Percentiles rank a stretch among this genome's conserved stretches.
These are phyloP conservation scores for Spergularia marina DNA, from an alignment of 148 eudicot genomes.

Conservation along the genomic window DNA sequence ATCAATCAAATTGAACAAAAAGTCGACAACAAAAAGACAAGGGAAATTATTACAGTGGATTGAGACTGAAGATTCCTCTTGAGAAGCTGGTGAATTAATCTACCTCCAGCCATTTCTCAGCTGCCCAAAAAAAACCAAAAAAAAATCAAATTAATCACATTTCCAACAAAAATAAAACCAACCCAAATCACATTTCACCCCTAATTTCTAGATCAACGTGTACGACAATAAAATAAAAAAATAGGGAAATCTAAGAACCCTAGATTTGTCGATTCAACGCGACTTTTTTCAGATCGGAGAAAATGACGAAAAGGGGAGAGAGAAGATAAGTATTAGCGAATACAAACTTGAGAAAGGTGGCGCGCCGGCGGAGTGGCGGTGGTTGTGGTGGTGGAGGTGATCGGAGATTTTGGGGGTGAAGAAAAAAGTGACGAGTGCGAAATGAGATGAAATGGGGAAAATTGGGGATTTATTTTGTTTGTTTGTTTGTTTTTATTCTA, in stretches of 20 bases:
- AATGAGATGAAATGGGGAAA: neutral
- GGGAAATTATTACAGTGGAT: conserved; percentile 39
- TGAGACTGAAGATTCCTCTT: conserved; percentile 49
- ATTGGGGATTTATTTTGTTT: conserved; percentile 6
- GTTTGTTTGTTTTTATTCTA: conserved; percentile 6
- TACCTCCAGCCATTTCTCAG: conserved; percentile 61
- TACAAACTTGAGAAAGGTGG: neutral
- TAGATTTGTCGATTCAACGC: neutral
- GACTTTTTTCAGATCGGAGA: neutral
- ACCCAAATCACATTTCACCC: neutral
- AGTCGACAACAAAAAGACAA: neutral
- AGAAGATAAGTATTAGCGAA: neutral
- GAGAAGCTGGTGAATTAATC: conserved; percentile 57
- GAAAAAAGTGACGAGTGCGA: neutral
- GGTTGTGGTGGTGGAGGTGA: neutral
- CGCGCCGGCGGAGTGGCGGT: neutral
- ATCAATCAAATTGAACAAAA: neutral
- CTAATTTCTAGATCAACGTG: neutral
- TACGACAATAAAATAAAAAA: neutral
- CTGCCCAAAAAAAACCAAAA: conserved; percentile 16
- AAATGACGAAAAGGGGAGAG: neutral
- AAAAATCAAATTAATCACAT: neutral
- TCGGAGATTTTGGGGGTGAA: conserved; percentile 6
- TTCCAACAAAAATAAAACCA: neutral
- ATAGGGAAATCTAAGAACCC: neutral